Conservation (phyloP, 495 filamentous ascomycete genomes). For the Saxophila tyrrhenica region DNA sequence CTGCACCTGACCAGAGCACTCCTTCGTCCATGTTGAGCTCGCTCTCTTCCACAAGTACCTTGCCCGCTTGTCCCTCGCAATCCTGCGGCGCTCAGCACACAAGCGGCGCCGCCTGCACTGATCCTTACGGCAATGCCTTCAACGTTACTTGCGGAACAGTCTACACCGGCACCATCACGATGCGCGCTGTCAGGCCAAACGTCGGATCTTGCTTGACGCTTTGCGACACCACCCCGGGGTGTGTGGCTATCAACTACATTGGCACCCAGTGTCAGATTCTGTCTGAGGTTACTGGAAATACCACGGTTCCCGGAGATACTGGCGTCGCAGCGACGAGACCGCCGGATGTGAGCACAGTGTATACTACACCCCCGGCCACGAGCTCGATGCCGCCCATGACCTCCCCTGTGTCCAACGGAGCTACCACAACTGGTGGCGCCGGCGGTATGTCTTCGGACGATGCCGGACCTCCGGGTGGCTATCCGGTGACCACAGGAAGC, state of each 20-base stretch:
- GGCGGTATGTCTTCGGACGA: neutral
- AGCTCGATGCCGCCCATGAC: neutral
- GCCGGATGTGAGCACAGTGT: slow-evolving; percentile 1
- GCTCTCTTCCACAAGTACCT: neutral
- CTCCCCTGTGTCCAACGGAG: neutral
- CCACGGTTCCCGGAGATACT: slow-evolving; percentile 1
- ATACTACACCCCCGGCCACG: slow-evolving; percentile 6
- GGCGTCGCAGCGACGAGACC: slow-evolving; percentile 7
- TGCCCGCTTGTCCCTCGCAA: slow-evolving; percentile 3
- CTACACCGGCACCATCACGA: slow-evolving; percentile 1
- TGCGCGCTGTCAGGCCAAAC: slow-evolving; percentile 4
- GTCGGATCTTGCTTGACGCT: slow-evolving; percentile 3
- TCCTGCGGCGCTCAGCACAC: neutral
- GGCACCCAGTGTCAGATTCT: slow-evolving; percentile 6
- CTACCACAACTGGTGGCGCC: slow-evolving; percentile 3
- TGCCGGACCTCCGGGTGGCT: neutral
- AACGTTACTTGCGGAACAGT: slow-evolving; percentile 5
- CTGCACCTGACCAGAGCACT: neutral
- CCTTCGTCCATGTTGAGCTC: neutral
- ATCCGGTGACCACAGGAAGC: neutral
- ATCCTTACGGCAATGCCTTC: slow-evolving; percentile 12
- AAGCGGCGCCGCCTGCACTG: neutral
- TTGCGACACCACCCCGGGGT: slow-evolving; percentile 5
- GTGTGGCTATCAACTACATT: slow-evolving; percentile 9
- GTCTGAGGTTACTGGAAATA: neutral